phyloP scores from a whole-genome alignment of 139 green algal species.

The Spirogloea muscicola region DNA sequence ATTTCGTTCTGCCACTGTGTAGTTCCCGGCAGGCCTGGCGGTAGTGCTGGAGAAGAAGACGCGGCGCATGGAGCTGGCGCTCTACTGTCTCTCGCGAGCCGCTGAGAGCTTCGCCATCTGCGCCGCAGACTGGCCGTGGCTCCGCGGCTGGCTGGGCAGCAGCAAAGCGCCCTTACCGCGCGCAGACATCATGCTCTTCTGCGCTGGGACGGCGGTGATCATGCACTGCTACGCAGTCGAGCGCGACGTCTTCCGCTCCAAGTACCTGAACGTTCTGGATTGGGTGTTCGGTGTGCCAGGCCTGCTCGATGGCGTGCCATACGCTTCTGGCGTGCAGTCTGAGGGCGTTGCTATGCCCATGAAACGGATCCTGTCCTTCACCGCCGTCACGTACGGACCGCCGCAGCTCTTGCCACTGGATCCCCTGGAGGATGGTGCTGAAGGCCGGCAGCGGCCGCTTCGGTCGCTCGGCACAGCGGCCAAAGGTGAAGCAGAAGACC shows the following conservation, averaged over 20 bases:
- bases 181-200: conserved; percentile 78
- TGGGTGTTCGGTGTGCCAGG: conserved; percentile 72
- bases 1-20: too few species aligned
- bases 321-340: too few species aligned
- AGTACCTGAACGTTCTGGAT: conserved; percentile 91
- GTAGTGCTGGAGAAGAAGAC: conserved; percentile 87
- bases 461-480: neutral
- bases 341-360: neutral
- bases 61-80: conserved; percentile 88
- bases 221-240: conserved; percentile 81
- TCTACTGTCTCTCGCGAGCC: conserved; percentile 73
- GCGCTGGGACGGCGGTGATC: conserved; percentile 68
- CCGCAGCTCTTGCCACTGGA: neutral
- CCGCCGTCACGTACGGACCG: too few species aligned
- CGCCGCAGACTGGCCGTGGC: conserved; percentile 48
- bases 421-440: too few species aligned
- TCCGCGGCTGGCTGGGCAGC: conserved; percentile 21
- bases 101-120: conserved; percentile 71
- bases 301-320: neutral
- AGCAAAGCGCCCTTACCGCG: neutral
- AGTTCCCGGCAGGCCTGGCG: conserved; percentile 58
- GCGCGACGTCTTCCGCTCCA: conserved; percentile 81
- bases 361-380: neutral
- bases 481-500: too few species aligned
- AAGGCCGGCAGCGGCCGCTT: neutral